These are phyloP conservation scores for Apiospora koreana DNA, from an alignment of 2,329 filamentous ascomycete species.

Conservation along the genomic window DNA sequence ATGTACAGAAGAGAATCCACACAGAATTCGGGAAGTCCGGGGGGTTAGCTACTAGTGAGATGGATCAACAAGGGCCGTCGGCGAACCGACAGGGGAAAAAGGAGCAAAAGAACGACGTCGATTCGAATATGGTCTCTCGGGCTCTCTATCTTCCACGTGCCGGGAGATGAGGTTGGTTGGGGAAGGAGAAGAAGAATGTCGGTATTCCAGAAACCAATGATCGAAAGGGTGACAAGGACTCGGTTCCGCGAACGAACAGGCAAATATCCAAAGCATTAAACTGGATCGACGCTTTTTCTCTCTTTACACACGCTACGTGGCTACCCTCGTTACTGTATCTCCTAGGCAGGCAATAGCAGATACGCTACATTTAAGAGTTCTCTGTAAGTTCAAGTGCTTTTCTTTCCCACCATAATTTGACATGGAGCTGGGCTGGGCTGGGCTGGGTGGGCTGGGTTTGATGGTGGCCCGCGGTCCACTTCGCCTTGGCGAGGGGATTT, in stretches of 20 bases:
- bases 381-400: conserved; percentile 1
- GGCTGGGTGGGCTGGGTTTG: neutral
- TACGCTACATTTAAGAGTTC: neutral
- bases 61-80: conserved; percentile 4
- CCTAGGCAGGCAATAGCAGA: conserved; percentile 1
- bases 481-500: neutral
- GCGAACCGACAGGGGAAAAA: neutral
- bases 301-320: neutral
- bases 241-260: neutral
- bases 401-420: neutral
- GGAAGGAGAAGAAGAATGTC: neutral
- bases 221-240: neutral
- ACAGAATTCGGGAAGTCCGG: neutral
- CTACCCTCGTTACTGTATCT: neutral
- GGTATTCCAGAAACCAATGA: neutral
- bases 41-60: conserved; percentile 1
- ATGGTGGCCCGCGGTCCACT: conserved; percentile 11
- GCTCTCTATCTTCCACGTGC: neutral
- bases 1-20: neutral
- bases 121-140: neutral
- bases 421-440: conserved; percentile 8
- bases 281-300: neutral
- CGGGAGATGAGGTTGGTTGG: neutral
- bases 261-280: neutral
- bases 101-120: neutral